Percentiles rank a stretch among this genome's conserved stretches.
phyloP scores from a whole-genome alignment of 2,329 filamentous ascomycete genomes.

The Hypoxylon sp. region DNA sequence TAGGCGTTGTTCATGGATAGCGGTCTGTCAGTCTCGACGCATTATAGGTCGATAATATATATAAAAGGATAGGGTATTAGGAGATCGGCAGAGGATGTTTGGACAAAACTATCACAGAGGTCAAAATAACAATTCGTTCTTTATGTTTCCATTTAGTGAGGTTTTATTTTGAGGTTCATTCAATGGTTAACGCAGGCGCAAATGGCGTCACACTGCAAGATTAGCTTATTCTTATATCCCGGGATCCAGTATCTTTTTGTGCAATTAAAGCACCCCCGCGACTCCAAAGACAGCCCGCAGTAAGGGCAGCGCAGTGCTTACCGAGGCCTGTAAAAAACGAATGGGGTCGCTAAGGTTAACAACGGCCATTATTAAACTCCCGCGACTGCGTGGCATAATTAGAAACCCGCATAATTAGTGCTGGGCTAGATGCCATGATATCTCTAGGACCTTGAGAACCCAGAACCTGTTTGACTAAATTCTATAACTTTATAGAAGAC shows the following conservation, averaged over 20 bases:
- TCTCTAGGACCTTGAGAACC: no score
- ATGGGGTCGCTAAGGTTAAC: neutral
- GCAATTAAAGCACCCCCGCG: conserved; percentile 17
- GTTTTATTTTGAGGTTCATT: conserved; percentile 8
- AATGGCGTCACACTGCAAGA: conserved; percentile 31
- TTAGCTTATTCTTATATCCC: conserved; percentile 37
- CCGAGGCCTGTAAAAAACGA: conserved; percentile 33
- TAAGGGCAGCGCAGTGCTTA: conserved; percentile 1
- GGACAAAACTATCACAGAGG: conserved; percentile 8
- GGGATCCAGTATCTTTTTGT: neutral
- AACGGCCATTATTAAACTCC: conserved; percentile 37
- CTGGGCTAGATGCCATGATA: no score
- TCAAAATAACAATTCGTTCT: conserved; percentile 18
- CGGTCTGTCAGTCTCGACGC: conserved; percentile 14
- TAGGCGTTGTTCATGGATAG: conserved; percentile 34
- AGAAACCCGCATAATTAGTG: no score
- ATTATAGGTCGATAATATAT: conserved; percentile 34
- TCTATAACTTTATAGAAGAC: no score
- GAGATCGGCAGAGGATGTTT: conserved; percentile 1
- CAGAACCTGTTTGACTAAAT: no score
- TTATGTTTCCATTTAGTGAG: conserved; percentile 11
- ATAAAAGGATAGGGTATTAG: conserved; percentile 14
- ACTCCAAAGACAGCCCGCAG: neutral
- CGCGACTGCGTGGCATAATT: neutral
- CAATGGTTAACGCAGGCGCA: conserved; percentile 14